Conservation (phyloP, 805 yeast species). For the Candida anglica region DNA sequence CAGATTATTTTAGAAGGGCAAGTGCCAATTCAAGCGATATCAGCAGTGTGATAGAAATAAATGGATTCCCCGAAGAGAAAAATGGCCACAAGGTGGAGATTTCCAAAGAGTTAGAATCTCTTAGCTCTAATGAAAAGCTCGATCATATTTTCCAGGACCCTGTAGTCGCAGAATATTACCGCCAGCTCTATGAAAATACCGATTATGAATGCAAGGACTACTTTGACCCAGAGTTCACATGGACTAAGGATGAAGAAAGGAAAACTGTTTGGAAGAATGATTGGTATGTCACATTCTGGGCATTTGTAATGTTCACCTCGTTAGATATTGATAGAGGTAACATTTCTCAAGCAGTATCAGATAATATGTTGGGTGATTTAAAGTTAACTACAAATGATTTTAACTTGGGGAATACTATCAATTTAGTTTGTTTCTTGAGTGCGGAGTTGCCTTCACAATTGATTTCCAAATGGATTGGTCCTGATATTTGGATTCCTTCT, state of each 20-base stretch:
- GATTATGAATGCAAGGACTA: conserved; percentile 51
- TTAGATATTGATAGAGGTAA: conserved; percentile 59
- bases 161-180: conserved; percentile 41
- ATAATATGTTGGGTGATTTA: conserved; percentile 49
- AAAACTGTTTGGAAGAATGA: conserved; percentile 49
- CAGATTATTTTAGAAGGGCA: no score
- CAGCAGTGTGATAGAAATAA: no score
- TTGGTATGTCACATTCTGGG: conserved; percentile 51
- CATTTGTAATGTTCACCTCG: conserved; percentile 55
- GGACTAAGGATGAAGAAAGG: conserved; percentile 52
- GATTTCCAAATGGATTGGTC: conserved; percentile 57
- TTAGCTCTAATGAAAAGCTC: neutral
- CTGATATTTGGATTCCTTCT: conserved; percentile 58
- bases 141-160: conserved; percentile 39
- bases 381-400: conserved; percentile 52
- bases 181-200: conserved; percentile 41
- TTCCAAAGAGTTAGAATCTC: no score
- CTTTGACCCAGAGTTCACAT: conserved; percentile 57
- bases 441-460: conserved; percentile 69
- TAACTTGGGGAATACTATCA: conserved; percentile 56
- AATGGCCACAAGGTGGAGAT: no score
- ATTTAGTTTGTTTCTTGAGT: conserved; percentile 46
- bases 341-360: conserved; percentile 55
- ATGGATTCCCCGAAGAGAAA: no score
- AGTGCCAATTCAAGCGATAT: no score